phyloP scores from a whole-genome alignment of 345 rosid genomes.

The Gossypium rotundifolium region DNA sequence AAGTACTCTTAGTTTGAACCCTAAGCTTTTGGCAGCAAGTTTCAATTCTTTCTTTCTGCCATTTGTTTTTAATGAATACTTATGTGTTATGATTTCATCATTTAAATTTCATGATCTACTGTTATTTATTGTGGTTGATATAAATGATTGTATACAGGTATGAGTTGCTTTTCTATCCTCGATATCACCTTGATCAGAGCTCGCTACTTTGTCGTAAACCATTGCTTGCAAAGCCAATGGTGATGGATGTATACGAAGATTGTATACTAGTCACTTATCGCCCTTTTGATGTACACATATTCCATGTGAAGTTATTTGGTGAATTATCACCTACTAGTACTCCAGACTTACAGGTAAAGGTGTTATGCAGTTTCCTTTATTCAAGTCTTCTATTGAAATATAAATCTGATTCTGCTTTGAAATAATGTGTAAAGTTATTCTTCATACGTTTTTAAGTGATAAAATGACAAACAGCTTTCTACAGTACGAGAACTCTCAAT shows the following conservation, averaged over 20 bases:
- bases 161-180: conserved; percentile 92
- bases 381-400: conserved; percentile 4
- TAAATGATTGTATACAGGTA: conserved; percentile 42
- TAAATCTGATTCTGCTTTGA: background rate
- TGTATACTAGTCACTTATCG: conserved; percentile 80
- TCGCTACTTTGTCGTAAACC: conserved; percentile 82
- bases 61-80: background rate
- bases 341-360: conserved; percentile 79
- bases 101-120: background rate
- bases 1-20: background rate
- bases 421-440: conserved; percentile 19
- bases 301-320: conserved; percentile 66
- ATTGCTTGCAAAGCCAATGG: conserved; percentile 87
- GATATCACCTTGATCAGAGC: conserved; percentile 95
- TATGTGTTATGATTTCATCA: background rate
- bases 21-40: background rate
- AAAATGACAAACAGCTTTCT: conserved; percentile 99
- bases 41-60: background rate
- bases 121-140: conserved; percentile 13
- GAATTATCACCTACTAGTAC: conserved; percentile 72
- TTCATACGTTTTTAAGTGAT: conserved; percentile 86
- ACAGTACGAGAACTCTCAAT: conserved; percentile 99
- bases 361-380: conserved; percentile 12
- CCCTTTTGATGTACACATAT: conserved; percentile 89
- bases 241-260: conserved; percentile 91